phyloP scores from a whole-genome alignment of 2,329 filamentous ascomycete genomes.

The Clarireedia paspali region DNA sequence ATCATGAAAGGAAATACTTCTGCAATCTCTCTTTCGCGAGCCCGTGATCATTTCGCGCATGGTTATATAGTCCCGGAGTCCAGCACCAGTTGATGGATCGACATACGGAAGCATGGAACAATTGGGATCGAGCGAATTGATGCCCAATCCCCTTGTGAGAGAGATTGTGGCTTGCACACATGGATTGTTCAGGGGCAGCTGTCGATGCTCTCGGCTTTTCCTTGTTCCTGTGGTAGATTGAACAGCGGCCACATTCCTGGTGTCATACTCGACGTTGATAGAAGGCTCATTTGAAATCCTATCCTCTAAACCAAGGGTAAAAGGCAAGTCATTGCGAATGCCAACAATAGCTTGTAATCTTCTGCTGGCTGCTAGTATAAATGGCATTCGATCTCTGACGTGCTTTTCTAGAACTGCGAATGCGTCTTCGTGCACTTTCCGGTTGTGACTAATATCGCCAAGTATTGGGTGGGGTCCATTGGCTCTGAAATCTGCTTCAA shows the following conservation, averaged over 20 bases:
- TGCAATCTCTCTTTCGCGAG: constrained; percentile 15
- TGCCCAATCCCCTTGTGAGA: background rate
- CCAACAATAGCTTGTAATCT: constrained; percentile 22
- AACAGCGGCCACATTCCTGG: background rate
- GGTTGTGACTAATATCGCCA: background rate
- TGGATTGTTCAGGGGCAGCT: too few species aligned
- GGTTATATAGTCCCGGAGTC: constrained; percentile 23
- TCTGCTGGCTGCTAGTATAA: constrained; percentile 9
- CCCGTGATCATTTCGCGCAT: constrained; percentile 12
- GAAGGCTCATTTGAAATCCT: background rate
- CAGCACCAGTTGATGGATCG: constrained; percentile 16
- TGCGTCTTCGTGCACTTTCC: background rate
- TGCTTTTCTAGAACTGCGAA: constrained; percentile 9
- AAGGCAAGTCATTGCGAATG: constrained; percentile 15
- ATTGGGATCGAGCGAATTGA: background rate
- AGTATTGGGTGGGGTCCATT: background rate
- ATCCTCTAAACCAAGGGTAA: constrained; percentile 11
- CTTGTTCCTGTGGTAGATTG: too few species aligned
- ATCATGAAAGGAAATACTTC: constrained; percentile 24
- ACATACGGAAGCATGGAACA: background rate
- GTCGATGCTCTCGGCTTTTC: background rate
- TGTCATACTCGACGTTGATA: background rate
- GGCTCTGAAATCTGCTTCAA: background rate
- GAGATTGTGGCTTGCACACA: too few species aligned
- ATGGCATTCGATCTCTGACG: constrained; percentile 11